phyloP scores from a whole-genome alignment of 495 filamentous ascomycete genomes.

The Chaetomium fimeti region DNA sequence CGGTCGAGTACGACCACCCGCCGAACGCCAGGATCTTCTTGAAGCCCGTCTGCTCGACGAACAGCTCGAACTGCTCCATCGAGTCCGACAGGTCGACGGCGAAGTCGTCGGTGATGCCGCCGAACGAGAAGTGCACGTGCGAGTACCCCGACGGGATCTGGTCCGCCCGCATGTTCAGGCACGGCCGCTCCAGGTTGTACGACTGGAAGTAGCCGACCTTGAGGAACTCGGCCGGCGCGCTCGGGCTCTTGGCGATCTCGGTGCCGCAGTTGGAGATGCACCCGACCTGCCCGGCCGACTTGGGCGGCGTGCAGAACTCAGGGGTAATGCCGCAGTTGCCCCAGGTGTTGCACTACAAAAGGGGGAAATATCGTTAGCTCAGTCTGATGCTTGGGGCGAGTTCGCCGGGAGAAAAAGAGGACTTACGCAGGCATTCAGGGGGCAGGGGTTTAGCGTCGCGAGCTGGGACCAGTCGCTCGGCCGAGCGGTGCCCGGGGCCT shows the following conservation, averaged over 20 bases:
- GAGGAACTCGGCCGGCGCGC: constrained; percentile 11
- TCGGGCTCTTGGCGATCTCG: constrained; percentile 31
- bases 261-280: constrained; percentile 53
- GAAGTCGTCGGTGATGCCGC: constrained; percentile 22
- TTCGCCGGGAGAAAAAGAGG: background rate
- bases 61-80: constrained; percentile 25
- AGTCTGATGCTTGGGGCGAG: no score
- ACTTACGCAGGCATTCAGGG: constrained; percentile 35
- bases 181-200: constrained; percentile 29
- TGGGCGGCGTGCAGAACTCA: constrained; percentile 47
- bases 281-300: constrained; percentile 41
- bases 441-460: constrained; percentile 38
- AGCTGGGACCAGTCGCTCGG: constrained; percentile 24
- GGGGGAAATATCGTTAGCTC: background rate
- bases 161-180: constrained; percentile 27
- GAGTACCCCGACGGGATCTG: constrained; percentile 33
- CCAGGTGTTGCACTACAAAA: constrained; percentile 36
- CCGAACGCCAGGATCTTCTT: constrained; percentile 42
- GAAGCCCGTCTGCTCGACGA: constrained; percentile 25
- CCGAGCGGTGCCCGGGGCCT: constrained; percentile 37
- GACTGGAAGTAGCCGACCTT: constrained; percentile 37
- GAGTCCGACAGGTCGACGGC: constrained; percentile 13
- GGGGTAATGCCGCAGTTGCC: constrained; percentile 50
- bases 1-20: constrained; percentile 38
- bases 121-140: constrained; percentile 38